These are phyloP conservation scores for Clarkia xantiana DNA, from an alignment of 345 rosid genomes.

Conservation along the genomic window DNA sequence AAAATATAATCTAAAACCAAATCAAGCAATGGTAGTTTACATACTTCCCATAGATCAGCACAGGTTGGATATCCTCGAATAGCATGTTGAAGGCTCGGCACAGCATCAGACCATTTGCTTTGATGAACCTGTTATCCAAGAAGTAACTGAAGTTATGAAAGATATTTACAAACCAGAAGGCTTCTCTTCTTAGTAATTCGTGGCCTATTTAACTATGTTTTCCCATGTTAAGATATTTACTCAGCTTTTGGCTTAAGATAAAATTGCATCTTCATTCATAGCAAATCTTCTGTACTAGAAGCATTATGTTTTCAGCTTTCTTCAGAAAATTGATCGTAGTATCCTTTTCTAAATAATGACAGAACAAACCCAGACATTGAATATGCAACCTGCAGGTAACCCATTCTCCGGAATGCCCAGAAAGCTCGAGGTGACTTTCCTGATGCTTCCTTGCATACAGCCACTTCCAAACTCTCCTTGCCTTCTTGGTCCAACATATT, in stretches of 20 bases:
- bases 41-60: slow-evolving; percentile 87
- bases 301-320: too few relatives aligned
- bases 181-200: too few relatives aligned
- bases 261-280: too few relatives aligned
- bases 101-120: slow-evolving; percentile 80
- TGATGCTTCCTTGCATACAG: slow-evolving; percentile 59
- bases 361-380: neutral
- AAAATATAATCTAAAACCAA: neutral
- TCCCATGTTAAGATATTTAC: too few relatives aligned
- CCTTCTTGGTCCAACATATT: slow-evolving; percentile 60
- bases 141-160: neutral
- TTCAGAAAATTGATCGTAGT: too few relatives aligned
- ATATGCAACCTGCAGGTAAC: slow-evolving; percentile 51
- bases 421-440: slow-evolving; percentile 81
- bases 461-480: slow-evolving; percentile 59
- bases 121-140: slow-evolving; percentile 34
- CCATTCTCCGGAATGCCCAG: slow-evolving; percentile 82
- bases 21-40: slow-evolving; percentile 4
- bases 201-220: too few relatives aligned
- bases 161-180: neutral
- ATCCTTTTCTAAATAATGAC: too few relatives aligned
- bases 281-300: too few relatives aligned
- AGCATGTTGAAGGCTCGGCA: slow-evolving; percentile 79
- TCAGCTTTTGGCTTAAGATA: too few relatives aligned
- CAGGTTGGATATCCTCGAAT: slow-evolving; percentile 75